Base-by-base conservation (phyloP, 768 basidiomycete species). In the Sistotremastrum niveocremeum region DNA sequence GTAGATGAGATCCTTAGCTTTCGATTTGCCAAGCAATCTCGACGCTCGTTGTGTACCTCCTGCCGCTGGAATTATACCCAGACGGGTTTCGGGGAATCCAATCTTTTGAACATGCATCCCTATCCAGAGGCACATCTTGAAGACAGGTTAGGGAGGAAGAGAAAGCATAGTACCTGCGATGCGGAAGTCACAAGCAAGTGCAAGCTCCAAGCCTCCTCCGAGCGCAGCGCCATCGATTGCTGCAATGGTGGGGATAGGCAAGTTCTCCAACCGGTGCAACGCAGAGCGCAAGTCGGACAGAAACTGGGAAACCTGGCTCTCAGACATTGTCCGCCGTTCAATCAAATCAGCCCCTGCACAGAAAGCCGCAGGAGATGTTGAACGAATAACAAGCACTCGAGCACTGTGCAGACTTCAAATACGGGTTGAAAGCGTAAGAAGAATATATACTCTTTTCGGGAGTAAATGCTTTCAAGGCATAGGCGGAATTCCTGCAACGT, bases 181-280 rank as follows among this genome's bases (percentile, higher is more conserved):
- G 34, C 91, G 76, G 56, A 97, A 62, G 67, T 97, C 91, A 63
- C 89, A 94, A 2, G 87, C 83, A 45, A 97, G 70, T 48, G 81
- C 73, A 48, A 95, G 62, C 61, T 97, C 91, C 31, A 91, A 70
- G 2, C 91, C 91, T n/a, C 91, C 91, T 7, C 91, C 91, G 0
- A 97, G 70, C 6, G 91, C 91, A 12, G 86, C 87, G 0, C 91
- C 91, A 58, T 95, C 91, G 37, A 97, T 84, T 4, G 90, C 88
- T 34, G 84, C 84, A 46, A 95, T 84, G 10, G 88, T 93, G 3
- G 91, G 91, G 67, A 93, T 75, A 4, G 84, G 82, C 34, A 94
- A 66, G 37, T 70, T 67, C 63, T 91, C 89, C n/a, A 97, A 73
- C 55, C 74, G 75, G 31, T 73, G 70, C 37, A 97, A 62, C 6